phyloP scores from a whole-genome alignment of 768 basidiomycete species.

The Termitomyces bulborhizus region DNA sequence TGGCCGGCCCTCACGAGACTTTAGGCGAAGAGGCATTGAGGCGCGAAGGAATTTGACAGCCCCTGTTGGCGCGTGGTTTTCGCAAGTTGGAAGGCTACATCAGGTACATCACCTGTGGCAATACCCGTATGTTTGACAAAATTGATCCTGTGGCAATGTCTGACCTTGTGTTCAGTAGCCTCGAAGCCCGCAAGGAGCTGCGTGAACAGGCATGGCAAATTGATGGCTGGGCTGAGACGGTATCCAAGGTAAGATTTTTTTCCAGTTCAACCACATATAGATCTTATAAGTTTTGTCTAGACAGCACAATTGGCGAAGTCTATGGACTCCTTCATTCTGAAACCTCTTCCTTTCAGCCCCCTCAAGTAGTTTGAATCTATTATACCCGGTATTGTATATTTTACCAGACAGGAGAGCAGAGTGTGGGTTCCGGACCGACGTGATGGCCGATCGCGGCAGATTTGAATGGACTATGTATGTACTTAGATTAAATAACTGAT shows the following conservation, averaged over 20 bases:
- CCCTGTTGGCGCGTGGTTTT: constrained; percentile 91
- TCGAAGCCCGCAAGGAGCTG: constrained; percentile 76
- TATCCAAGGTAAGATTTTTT: constrained; percentile 62
- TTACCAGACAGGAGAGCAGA: background rate
- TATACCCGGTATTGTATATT: constrained; percentile 6
- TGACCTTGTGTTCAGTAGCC: constrained; percentile 36
- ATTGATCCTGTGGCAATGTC: constrained; percentile 8
- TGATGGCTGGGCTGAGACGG: constrained; percentile 94
- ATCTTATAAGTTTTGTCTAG: constrained; percentile 31
- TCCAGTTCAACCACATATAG: constrained; percentile 1
- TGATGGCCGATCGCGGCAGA: constrained; percentile 5
- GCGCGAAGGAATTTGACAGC: constrained; percentile 83
- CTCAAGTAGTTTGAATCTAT: constrained; percentile 48
- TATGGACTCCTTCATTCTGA: constrained; percentile 86
- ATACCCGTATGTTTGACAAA: constrained; percentile 61
- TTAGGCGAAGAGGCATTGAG: constrained; percentile 89
- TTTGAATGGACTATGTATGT: background rate
- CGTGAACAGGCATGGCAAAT: constrained; percentile 91
- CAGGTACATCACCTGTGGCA: constrained; percentile 98
- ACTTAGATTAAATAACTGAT: background rate
- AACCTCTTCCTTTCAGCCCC: constrained; percentile 77
- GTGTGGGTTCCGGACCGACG: too few species aligned
- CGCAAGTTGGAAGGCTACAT: constrained; percentile 77
- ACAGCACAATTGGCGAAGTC: constrained; percentile 80
- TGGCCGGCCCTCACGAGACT: background rate